Conservation (phyloP, 2,329 filamentous ascomycete genomes). For the Fusarium phyllophilum region DNA sequence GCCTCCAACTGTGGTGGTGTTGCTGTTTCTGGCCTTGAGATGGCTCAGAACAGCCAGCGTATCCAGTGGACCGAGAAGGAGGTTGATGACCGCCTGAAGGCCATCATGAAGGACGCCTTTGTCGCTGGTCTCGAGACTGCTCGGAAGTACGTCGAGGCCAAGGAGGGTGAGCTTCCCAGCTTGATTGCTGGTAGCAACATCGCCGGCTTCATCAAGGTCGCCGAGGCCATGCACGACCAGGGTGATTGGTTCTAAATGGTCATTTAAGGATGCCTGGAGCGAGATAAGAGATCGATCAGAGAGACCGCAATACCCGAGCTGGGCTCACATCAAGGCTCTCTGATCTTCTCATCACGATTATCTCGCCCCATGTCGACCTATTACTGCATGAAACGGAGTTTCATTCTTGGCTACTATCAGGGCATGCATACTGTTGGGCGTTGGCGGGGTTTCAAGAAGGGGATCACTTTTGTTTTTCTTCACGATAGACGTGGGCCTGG, state of each 20-base stretch:
- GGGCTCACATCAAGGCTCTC: conserved; percentile 37
- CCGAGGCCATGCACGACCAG: conserved; percentile 92
- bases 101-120: conserved; percentile 96
- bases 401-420: conserved; percentile 35
- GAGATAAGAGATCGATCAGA: conserved; percentile 19
- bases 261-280: background rate
- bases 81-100: conserved; percentile 90
- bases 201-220: conserved; percentile 97
- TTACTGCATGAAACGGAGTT: conserved; percentile 27
- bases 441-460: conserved; percentile 40
- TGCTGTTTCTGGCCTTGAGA: conserved; percentile 96
- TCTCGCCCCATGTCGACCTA: conserved; percentile 6
- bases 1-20: conserved; percentile 98
- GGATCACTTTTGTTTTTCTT: conserved; percentile 26
- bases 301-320: conserved; percentile 39
- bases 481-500: conserved; percentile 29
- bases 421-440: conserved; percentile 44
- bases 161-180: conserved; percentile 86
- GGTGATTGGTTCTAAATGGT: conserved; percentile 81
- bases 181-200: conserved; percentile 96
- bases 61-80: conserved; percentile 88
- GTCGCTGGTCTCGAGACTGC: conserved; percentile 88
- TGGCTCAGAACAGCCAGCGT: conserved; percentile 96
- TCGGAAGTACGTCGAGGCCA: conserved; percentile 83
- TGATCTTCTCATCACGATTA: conserved; percentile 10